A percentile compares a stretch with the other conserved stretches of the same genome.
Evolutionary conservation across 1,284 basidiomycete species (phyloP).

Genomic region (Mycena citricolor): DNA sequence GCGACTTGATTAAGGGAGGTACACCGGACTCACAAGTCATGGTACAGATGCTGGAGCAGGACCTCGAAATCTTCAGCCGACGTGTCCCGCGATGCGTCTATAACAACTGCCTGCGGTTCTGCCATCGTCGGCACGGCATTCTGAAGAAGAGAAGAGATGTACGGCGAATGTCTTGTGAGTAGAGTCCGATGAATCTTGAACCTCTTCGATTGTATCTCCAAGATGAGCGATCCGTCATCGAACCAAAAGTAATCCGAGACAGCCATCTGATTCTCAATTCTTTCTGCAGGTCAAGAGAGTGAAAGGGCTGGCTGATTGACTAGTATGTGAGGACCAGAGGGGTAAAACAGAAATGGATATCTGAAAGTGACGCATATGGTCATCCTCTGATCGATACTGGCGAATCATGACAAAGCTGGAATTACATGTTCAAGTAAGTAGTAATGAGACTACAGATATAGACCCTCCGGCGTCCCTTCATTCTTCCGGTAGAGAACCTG

Average conservation of each 20-base stretch:
- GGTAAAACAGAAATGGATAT: no score
- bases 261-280: background rate
- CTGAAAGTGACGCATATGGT: no score
- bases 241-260: slow-evolving; percentile 48
- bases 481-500: slow-evolving; percentile 90
- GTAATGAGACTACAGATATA: slow-evolving; percentile 63
- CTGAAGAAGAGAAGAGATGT: slow-evolving; percentile 30
- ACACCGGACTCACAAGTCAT: slow-evolving; percentile 52
- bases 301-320: no score
- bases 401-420: no score
- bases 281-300: no score
- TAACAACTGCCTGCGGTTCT: slow-evolving; percentile 25
- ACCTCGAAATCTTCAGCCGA: slow-evolving; percentile 48
- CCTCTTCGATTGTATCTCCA: slow-evolving; percentile 40
- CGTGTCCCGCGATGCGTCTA: slow-evolving; percentile 38
- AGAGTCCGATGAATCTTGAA: slow-evolving; percentile 58
- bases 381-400: no score
- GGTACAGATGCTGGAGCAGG: slow-evolving; percentile 61
- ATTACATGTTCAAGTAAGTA: no score
- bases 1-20: no score
- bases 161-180: slow-evolving; percentile 49
- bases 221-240: slow-evolving; percentile 56
- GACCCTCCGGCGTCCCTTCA: slow-evolving; percentile 86
- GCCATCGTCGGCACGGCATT: background rate
- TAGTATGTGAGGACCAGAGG: no score